Percentiles rank a stretch among this genome's conserved stretches.
These are phyloP conservation scores for Rhodotorula paludigena DNA, from an alignment of 768 basidiomycete species.

Conservation along the genomic window DNA sequence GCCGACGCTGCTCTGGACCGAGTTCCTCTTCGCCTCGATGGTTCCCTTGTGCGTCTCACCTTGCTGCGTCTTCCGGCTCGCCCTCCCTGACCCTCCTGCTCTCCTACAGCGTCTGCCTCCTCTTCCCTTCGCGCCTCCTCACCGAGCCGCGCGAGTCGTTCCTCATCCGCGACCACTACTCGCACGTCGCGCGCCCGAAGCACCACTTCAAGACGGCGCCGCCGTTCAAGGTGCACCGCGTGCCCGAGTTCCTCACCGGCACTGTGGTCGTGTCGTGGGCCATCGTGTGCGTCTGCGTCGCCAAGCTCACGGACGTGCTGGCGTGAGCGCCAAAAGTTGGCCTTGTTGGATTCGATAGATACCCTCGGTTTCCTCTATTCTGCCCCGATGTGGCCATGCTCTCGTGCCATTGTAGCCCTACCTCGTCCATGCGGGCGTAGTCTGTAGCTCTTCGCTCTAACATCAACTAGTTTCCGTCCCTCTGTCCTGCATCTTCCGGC, in stretches of 20 bases:
- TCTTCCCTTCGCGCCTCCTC: constrained; percentile 35
- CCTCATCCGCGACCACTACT: constrained; percentile 37
- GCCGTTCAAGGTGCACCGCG: constrained; percentile 34
- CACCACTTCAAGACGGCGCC: constrained; percentile 35
- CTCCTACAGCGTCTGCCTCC: constrained; percentile 29
- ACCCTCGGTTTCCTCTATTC: no score
- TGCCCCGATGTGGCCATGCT: no score
- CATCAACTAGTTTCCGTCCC: no score
- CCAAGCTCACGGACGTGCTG: constrained; percentile 29
- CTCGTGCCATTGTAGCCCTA: no score
- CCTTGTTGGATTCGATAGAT: not conserved
- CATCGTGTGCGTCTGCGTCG: constrained; percentile 29
- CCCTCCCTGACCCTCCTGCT: not conserved
- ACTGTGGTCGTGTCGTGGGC: constrained; percentile 28
- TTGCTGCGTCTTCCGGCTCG: not conserved
- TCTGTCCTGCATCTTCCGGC: no score
- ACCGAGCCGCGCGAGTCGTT: constrained; percentile 34
- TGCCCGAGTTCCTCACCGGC: constrained; percentile 29
- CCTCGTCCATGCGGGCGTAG: no score
- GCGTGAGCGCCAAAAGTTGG: not conserved
- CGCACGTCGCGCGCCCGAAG: constrained; percentile 37
- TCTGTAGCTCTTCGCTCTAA: no score
- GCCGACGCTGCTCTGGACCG: constrained; percentile 35
- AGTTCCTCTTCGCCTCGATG: constrained; percentile 34
- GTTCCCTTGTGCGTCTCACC: constrained; percentile 30